Percentiles rank a stretch among this genome's conserved stretches.
These are phyloP conservation scores for Dothidotthia symphoricarpi DNA, from an alignment of 2,329 filamentous ascomycete genomes.

Conservation along the genomic window DNA sequence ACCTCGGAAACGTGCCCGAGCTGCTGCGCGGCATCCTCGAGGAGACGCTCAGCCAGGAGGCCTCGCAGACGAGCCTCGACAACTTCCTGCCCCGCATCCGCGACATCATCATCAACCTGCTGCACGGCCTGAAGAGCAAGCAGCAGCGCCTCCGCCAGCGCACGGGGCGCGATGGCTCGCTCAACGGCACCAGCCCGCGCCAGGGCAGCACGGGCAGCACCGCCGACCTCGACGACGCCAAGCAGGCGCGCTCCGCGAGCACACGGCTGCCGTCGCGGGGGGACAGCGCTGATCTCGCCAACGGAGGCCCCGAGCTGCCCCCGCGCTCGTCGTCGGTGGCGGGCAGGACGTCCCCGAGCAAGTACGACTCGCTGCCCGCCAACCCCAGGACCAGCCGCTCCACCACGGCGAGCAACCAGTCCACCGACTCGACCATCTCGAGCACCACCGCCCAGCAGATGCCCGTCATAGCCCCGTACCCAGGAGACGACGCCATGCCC, in stretches of 20 bases:
- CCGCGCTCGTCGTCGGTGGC: constrained; percentile 46
- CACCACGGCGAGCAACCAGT: constrained; percentile 34
- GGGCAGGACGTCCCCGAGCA: constrained; percentile 46
- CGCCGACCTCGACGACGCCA: constrained; percentile 41
- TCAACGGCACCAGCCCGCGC: constrained; percentile 42
- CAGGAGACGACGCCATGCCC: constrained; percentile 58
- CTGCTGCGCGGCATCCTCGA: constrained; percentile 86
- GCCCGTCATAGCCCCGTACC: constrained; percentile 71
- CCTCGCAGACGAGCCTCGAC: constrained; percentile 88
- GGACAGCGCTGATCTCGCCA: constrained; percentile 42
- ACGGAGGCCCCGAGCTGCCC: constrained; percentile 45
- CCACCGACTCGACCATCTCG: constrained; percentile 62
- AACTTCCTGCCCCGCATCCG: constrained; percentile 90
- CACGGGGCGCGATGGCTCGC: constrained; percentile 49
- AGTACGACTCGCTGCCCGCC: constrained; percentile 41
- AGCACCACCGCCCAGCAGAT: constrained; percentile 74
- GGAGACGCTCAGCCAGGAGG: constrained; percentile 93
- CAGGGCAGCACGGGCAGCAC: constrained; percentile 38
- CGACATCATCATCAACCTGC: constrained; percentile 96
- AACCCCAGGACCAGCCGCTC: constrained; percentile 35
- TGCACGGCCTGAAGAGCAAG: constrained; percentile 95
- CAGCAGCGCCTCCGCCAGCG: constrained; percentile 77
- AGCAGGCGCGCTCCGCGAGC: constrained; percentile 44
- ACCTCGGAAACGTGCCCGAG: constrained; percentile 94
- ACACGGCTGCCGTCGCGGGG: constrained; percentile 43